phyloP scores from a whole-genome alignment of 768 basidiomycete genomes.

The Xanthoconium stramineum region DNA sequence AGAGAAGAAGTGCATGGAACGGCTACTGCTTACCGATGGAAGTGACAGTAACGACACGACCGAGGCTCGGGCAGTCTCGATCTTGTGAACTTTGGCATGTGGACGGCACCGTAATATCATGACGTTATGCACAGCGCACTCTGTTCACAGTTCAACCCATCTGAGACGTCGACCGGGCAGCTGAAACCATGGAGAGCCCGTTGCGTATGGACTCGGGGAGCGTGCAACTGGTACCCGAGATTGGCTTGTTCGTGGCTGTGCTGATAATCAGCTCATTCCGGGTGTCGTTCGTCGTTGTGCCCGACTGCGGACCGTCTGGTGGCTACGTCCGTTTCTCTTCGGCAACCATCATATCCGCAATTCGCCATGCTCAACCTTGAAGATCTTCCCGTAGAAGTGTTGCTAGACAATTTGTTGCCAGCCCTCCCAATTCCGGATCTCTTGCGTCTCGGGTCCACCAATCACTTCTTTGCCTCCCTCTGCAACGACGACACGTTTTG shows the following conservation, averaged over 20 bases:
- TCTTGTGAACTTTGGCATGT: neutral
- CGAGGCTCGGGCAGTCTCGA: neutral
- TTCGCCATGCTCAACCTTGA: conserved; percentile 38
- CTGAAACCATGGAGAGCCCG: too few relatives aligned
- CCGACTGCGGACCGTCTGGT: conserved; percentile 5
- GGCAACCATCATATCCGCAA: neutral
- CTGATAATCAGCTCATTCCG: conserved; percentile 16
- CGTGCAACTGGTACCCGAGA: too few relatives aligned
- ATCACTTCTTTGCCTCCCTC: conserved; percentile 57
- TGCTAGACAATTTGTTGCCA: conserved; percentile 71
- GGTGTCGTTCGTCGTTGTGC: neutral
- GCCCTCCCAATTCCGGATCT: conserved; percentile 53
- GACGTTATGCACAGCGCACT: neutral
- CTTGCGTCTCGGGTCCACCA: conserved; percentile 56
- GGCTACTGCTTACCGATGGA: neutral
- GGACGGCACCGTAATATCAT: neutral
- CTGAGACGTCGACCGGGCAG: neutral
- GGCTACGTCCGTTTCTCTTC: neutral
- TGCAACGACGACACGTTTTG: conserved; percentile 76
- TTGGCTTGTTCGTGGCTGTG: conserved; percentile 19
- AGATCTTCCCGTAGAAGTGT: conserved; percentile 71
- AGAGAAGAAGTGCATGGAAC: neutral
- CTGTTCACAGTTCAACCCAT: neutral
- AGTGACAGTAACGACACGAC: neutral
- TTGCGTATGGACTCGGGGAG: too few relatives aligned